Conservation (phyloP, 805 yeast genomes). For the Cyberlindnera maclurae region DNA sequence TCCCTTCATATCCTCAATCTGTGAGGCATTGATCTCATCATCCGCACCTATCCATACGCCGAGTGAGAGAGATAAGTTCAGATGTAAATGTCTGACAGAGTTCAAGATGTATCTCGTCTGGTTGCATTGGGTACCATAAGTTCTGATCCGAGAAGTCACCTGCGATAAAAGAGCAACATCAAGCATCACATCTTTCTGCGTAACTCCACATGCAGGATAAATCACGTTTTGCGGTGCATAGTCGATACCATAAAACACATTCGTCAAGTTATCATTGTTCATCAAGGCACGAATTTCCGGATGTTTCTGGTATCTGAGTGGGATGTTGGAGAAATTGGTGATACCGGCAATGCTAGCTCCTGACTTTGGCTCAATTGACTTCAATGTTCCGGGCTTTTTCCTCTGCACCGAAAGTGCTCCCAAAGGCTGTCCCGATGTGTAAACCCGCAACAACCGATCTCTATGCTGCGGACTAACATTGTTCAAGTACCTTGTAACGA, state of each 20-base stretch:
- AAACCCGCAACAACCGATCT: conserved; percentile 13
- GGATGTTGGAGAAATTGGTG: conserved; percentile 27
- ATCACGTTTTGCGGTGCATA: conserved; percentile 51
- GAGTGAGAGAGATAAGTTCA: conserved; percentile 50
- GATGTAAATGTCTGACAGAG: conserved; percentile 41
- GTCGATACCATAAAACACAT: conserved; percentile 48
- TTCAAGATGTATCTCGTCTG: conserved; percentile 47
- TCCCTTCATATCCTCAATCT: conserved; percentile 38
- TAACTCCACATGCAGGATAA: conserved; percentile 47
- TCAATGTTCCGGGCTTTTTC: neutral
- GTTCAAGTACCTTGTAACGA: conserved; percentile 25
- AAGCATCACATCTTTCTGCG: conserved; percentile 39
- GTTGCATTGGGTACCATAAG: conserved; percentile 56
- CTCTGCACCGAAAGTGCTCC: neutral
- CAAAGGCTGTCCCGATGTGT: neutral
- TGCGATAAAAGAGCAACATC: conserved; percentile 54
- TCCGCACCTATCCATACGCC: conserved; percentile 58
- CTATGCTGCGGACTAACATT: conserved; percentile 23
- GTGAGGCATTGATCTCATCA: conserved; percentile 36
- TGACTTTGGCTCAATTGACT: conserved; percentile 1
- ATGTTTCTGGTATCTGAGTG: conserved; percentile 27
- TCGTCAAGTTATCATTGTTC: conserved; percentile 26
- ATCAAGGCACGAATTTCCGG: conserved; percentile 31
- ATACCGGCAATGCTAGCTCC: conserved; percentile 15
- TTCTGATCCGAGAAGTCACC: conserved; percentile 49